Conservation (phyloP, 2,329 filamentous ascomycete species). For the Apiospora malaysiana region DNA sequence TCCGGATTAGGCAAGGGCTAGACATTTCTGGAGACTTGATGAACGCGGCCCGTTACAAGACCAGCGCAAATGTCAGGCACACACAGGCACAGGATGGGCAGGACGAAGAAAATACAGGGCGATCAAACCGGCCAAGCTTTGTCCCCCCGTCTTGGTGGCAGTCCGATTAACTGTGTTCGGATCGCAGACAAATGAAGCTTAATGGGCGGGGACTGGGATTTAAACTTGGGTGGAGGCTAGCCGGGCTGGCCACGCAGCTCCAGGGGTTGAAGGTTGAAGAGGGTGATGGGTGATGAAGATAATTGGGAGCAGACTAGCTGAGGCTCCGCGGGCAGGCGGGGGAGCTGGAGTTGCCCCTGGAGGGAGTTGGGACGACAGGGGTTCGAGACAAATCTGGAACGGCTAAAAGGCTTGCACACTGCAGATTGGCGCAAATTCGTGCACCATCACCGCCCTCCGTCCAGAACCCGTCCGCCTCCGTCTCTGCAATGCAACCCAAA, state of each 20-base stretch:
- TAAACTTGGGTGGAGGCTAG: constrained; percentile 22
- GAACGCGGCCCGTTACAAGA: constrained; percentile 21
- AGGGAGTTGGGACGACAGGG: constrained; percentile 33
- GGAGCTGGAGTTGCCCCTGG: constrained; percentile 23
- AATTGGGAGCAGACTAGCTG: too few relatives aligned
- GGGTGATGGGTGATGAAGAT: constrained; percentile 13
- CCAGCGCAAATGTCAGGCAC: not conserved
- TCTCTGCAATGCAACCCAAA: constrained; percentile 27
- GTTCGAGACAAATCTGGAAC: constrained; percentile 41
- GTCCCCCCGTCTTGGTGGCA: not conserved
- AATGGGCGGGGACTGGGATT: constrained; percentile 1
- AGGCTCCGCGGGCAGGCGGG: constrained; percentile 20
- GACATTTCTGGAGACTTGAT: constrained; percentile 11
- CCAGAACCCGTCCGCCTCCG: not conserved
- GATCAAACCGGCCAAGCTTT: constrained; percentile 22
- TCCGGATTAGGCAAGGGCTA: constrained; percentile 22
- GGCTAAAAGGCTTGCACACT: constrained; percentile 21
- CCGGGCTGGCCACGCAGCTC: constrained; percentile 25
- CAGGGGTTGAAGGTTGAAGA: constrained; percentile 9
- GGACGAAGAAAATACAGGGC: not conserved
- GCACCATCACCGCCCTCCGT: not conserved
- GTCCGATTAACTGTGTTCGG: constrained; percentile 1
- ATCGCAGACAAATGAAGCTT: constrained; percentile 22
- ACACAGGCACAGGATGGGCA: too few relatives aligned
- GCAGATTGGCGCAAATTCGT: not conserved